These are phyloP conservation scores for Scedosporium minutisporum DNA, from an alignment of 2,329 filamentous ascomycete genomes.

Conservation along the genomic window DNA sequence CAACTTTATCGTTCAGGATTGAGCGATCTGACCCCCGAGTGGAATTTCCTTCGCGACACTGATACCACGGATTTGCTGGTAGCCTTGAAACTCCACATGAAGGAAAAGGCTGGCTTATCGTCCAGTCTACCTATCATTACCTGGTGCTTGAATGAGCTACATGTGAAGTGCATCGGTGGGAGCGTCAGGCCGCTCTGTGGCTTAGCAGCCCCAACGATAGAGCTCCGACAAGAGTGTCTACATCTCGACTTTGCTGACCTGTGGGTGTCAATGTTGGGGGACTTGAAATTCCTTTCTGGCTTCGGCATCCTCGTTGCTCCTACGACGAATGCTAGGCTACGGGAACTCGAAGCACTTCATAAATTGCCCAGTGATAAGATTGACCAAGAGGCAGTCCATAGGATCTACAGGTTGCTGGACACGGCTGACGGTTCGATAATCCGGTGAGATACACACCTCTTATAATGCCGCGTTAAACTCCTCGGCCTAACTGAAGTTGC, in stretches of 20 bases:
- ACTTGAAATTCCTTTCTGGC: slow-evolving; percentile 4
- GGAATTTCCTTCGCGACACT: neutral
- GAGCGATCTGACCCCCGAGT: neutral
- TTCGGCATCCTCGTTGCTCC: slow-evolving; percentile 4
- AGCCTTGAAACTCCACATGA: too few species aligned
- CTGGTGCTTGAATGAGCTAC: too few species aligned
- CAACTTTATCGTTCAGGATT: neutral
- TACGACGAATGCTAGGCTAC: slow-evolving; percentile 5
- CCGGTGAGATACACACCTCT: neutral
- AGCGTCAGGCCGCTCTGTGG: neutral
- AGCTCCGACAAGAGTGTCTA: slow-evolving; percentile 3
- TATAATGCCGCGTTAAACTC: neutral
- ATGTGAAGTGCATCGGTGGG: neutral
- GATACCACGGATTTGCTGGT: too few species aligned
- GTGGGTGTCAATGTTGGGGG: neutral
- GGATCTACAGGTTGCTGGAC: neutral
- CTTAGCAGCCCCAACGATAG: slow-evolving; percentile 6
- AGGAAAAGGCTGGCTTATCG: too few species aligned
- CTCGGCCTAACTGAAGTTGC: neutral
- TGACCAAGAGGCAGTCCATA: neutral
- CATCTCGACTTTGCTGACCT: slow-evolving; percentile 8
- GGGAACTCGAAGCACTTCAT: slow-evolving; percentile 2
- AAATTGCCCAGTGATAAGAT: neutral
- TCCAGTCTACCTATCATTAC: too few species aligned
- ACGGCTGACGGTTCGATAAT: neutral